These are phyloP conservation scores for Gloeostereum incarnatum DNA, from an alignment of 768 basidiomycete species.

Conservation along the genomic window DNA sequence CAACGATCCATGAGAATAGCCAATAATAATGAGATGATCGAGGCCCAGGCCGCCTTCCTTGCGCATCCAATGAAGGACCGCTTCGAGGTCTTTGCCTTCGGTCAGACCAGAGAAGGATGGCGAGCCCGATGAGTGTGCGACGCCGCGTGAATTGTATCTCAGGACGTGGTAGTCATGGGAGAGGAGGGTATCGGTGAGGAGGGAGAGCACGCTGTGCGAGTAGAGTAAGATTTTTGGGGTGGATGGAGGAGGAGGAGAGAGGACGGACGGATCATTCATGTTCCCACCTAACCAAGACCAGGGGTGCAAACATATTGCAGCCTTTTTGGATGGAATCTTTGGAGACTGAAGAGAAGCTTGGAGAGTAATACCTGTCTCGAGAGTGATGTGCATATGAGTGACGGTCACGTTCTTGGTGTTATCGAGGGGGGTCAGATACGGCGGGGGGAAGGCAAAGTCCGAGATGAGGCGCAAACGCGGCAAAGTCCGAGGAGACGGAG, in stretches of 20 bases:
- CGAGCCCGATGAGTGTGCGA: constrained; percentile 66
- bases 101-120: constrained; percentile 61
- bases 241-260: background rate
- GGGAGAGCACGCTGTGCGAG: constrained; percentile 30
- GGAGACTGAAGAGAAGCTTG: background rate
- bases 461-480: too few relatives aligned
- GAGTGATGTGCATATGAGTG: background rate
- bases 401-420: too few relatives aligned
- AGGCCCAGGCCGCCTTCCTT: constrained; percentile 31
- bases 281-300: constrained; percentile 81
- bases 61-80: constrained; percentile 50
- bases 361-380: background rate
- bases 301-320: constrained; percentile 72
- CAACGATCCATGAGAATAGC: constrained; percentile 77
- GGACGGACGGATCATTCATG: constrained; percentile 67
- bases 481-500: too few relatives aligned
- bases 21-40: constrained; percentile 47
- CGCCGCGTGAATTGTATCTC: constrained; percentile 71
- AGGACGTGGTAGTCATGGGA: constrained; percentile 46
- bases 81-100: constrained; percentile 64
- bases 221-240: background rate
- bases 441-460: too few relatives aligned
- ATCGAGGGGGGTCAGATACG: too few relatives aligned
- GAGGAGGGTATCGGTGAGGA: constrained; percentile 31
- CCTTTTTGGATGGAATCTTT: constrained; percentile 19